phyloP scores from a whole-genome alignment of 441 rosid species.

The Gossypium gossypioides region DNA sequence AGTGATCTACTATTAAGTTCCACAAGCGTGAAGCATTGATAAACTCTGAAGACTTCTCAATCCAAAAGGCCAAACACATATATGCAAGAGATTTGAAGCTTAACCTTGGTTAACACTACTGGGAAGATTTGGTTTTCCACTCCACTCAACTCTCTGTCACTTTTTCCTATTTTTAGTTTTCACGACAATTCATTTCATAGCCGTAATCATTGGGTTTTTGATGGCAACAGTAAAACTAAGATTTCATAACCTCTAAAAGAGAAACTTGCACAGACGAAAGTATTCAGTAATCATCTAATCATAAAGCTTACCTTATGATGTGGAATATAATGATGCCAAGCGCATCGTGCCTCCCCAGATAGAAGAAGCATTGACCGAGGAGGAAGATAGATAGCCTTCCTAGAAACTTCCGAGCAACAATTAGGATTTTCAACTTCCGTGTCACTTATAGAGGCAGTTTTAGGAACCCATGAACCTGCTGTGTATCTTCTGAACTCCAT shows the following conservation, averaged over 20 bases:
- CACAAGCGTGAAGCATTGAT: not conserved
- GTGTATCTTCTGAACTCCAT: constrained; percentile 87
- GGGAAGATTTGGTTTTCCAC: not conserved
- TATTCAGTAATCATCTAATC: not conserved
- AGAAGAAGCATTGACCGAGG: constrained; percentile 83
- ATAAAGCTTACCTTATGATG: constrained; percentile 68
- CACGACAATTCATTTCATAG: not conserved
- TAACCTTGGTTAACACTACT: not conserved
- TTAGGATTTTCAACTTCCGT: constrained; percentile 28
- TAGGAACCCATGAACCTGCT: constrained; percentile 37
- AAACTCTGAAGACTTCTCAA: not conserved
- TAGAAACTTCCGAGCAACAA: constrained; percentile 26
- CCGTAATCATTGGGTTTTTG: not conserved
- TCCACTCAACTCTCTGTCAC: not conserved
- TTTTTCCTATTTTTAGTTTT: not conserved
- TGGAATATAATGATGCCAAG: constrained; percentile 93
- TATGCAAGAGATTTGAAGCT: not conserved
- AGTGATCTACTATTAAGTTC: not conserved
- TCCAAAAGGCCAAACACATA: not conserved
- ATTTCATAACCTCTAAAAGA: not conserved
- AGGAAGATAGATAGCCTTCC: constrained; percentile 71
- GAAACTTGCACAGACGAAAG: not conserved
- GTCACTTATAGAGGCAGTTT: constrained; percentile 23
- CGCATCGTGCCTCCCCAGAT: constrained; percentile 88
- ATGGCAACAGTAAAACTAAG: not conserved